Percentiles rank a stretch among this genome's conserved stretches.
These are phyloP conservation scores for Tagetes erecta DNA, from an alignment of 129 eudicot species.

Conservation along the genomic window DNA sequence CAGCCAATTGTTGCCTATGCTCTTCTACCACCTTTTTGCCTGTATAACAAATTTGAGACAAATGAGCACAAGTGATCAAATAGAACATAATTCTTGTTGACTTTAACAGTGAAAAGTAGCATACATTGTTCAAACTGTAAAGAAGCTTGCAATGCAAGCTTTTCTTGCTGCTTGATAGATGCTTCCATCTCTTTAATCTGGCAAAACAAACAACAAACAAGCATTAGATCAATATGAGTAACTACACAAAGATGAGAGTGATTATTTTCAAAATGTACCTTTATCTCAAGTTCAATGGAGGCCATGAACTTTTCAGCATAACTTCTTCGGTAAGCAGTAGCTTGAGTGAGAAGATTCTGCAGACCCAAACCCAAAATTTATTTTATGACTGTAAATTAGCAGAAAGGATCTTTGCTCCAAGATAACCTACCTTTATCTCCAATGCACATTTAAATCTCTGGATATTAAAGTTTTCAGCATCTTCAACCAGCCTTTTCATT, in stretches of 20 bases:
- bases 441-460: constrained; percentile 64
- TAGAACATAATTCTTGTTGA: background rate
- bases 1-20: constrained; percentile 45
- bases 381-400: constrained; percentile 10
- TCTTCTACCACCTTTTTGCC: constrained; percentile 63
- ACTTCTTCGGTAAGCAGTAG: constrained; percentile 60
- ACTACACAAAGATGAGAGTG: constrained; percentile 7
- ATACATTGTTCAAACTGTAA: constrained; percentile 57
- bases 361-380: constrained; percentile 14
- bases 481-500: constrained; percentile 51
- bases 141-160: constrained; percentile 70
- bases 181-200: constrained; percentile 86
- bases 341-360: constrained; percentile 73
- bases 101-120: constrained; percentile 24
- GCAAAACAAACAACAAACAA: constrained; percentile 15
- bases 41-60: constrained; percentile 18
- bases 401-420: constrained; percentile 16
- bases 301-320: constrained; percentile 60
- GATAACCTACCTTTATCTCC: constrained; percentile 58
- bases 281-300: constrained; percentile 69
- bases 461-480: constrained; percentile 53
- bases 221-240: constrained; percentile 2
- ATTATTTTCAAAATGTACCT: constrained; percentile 42
- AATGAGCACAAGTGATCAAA: background rate
- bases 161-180: constrained; percentile 70